These are phyloP conservation scores for Xylaria flabelliformis DNA, from an alignment of 495 filamentous ascomycete genomes.

Conservation along the genomic window DNA sequence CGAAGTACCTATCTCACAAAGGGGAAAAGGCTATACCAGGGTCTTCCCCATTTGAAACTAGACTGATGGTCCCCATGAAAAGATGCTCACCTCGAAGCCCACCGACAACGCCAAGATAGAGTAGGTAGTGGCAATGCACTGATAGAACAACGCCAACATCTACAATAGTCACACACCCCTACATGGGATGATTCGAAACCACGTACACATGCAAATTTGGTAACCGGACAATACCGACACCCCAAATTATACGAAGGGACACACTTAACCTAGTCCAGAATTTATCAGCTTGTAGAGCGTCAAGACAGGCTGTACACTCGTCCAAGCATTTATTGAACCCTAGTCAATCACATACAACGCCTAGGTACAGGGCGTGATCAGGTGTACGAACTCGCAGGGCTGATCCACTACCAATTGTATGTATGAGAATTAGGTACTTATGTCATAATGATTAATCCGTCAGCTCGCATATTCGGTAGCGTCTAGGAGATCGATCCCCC, in stretches of 20 bases:
- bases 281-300: too few relatives aligned
- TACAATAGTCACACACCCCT: not conserved
- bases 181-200: not conserved
- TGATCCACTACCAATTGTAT: too few relatives aligned
- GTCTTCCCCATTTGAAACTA: not conserved
- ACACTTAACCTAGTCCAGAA: too few relatives aligned
- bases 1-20: not conserved
- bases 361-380: too few relatives aligned
- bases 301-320: too few relatives aligned
- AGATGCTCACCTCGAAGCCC: not conserved
- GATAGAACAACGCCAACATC: not conserved
- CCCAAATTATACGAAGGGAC: too few relatives aligned
- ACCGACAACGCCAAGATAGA: not conserved
- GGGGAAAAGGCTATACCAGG: not conserved
- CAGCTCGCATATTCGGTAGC: not conserved
- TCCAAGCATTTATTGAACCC: too few relatives aligned
- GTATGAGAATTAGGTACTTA: too few relatives aligned
- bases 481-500: not conserved
- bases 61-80: not conserved
- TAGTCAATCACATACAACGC: too few relatives aligned
- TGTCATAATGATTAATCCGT: not conserved
- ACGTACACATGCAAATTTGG: too few relatives aligned
- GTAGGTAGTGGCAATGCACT: not conserved
- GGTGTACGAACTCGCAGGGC: too few relatives aligned
- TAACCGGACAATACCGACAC: too few relatives aligned